Base-by-base conservation (phyloP, 257 asterid species). In the Nicotiana knightiana region DNA sequence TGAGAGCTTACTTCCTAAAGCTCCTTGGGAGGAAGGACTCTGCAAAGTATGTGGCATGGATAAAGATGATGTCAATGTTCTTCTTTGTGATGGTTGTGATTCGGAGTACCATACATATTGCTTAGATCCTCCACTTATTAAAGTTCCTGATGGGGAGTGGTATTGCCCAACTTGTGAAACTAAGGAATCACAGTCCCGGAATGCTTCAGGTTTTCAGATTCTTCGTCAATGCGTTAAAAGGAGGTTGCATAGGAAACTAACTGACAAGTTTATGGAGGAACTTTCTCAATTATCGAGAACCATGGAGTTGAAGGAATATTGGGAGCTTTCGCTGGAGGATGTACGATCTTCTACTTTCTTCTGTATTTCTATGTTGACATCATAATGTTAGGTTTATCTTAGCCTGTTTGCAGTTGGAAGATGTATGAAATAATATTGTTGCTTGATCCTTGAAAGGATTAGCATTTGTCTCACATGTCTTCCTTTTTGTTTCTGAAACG, bases 11-110 rank as follows among this genome's bases (percentile, higher is more conserved):
- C 91, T 96, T 83, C 99, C 99, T 39, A 90, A 89, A 90, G 98
- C 98, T 82, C 98, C 99, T 70, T 96, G 99, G 99, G 99, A 96
- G 61, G 98, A 93, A 32, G 97, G 98, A n/a, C 82, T 96, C 68
- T 96, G 99, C 83, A 94, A 94, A 89, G 97, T 92, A 58, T 96
- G 99, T 81, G 97, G 97, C 83, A 92, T 92, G 93, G 99, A 96
- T 89, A 96, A 90, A 88, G 97, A 96, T 84, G 98, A 96, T 70
- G 95, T 92, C 82, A 94, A 89, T 84, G 97, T 94, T 48, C 91
- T 96, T 12, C 85, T 96, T 85, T 94, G 99, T 83, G 98, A 96
- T 84, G 90, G 84, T 83, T 96, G 99, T 68, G 97, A 96, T 90
- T 91, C 97, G 0, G 99, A 90, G 91, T 94, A 91, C 82, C 99